phyloP scores from a whole-genome alignment of 2,329 filamentous ascomycete genomes.

The Xylariomycetidae sp. region DNA sequence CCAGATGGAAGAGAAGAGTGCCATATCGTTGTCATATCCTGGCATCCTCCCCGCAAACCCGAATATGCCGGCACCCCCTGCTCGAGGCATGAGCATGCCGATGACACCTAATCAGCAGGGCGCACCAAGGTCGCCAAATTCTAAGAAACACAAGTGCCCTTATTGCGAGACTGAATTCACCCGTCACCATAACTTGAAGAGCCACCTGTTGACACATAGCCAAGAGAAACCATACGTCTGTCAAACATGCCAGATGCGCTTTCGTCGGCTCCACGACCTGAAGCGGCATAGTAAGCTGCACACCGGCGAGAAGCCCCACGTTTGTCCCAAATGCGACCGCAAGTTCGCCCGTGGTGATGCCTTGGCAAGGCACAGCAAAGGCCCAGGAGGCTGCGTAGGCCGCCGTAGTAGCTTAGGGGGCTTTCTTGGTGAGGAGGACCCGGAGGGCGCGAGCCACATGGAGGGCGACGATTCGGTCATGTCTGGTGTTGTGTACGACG shows the following conservation, averaged over 20 bases:
- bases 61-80: constrained; percentile 39
- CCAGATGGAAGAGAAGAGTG: constrained; percentile 46
- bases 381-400: constrained; percentile 90
- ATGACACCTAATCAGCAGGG: constrained; percentile 43
- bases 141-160: constrained; percentile 92
- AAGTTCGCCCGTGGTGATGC: constrained; percentile 95
- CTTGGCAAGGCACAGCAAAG: constrained; percentile 90
- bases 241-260: constrained; percentile 86
- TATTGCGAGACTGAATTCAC: constrained; percentile 98
- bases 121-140: constrained; percentile 62
- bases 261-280: constrained; percentile 86
- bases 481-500: constrained; percentile 52
- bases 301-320: constrained; percentile 91
- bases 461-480: constrained; percentile 53
- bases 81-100: constrained; percentile 54
- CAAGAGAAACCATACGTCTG: constrained; percentile 98
- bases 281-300: constrained; percentile 97
- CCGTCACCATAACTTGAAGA: constrained; percentile 94
- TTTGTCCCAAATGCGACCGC: constrained; percentile 89
- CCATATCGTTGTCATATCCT: constrained; percentile 52
- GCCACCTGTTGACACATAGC: constrained; percentile 92
- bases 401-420: constrained; percentile 80
- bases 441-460: constrained; percentile 45
- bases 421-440: constrained; percentile 75
- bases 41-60: constrained; percentile 41